Base-by-base conservation (phyloP, 225 moss, liverwort and hornwort genomes). In the Marchantia polymorpha region DNA sequence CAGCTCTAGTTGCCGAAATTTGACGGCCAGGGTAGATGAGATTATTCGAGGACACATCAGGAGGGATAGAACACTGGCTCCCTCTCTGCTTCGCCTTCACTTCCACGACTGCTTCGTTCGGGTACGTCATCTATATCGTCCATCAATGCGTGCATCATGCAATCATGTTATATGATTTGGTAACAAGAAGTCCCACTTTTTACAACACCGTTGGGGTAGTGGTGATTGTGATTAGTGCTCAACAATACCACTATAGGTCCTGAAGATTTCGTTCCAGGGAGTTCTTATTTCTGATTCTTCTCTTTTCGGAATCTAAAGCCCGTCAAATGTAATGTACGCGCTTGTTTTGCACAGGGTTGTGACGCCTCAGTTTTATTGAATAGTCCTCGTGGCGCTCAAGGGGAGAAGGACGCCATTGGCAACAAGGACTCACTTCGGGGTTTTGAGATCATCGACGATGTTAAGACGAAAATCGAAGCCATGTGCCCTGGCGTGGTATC, bases 331-430 rank as follows among this genome's bases (percentile, higher is more conserved):
- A 39, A 39, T 39, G 39, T 39, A 39, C 39, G 39, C 5, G 39
- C 39, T 39, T 39, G 39, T 39, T 39, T 39, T 2, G 2, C 39
- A 61, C 84, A 91, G 91, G 91, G 91, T 15, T 74, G 81, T 52
- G 91, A 91, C 6, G 84, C 8, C 0, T 91, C 91, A 6, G 19
- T 83, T 19, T 17, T 82, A 49, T 22, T 87, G 0, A 72, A 86
- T 63, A 48, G 30, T 22, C 69, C 78, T 2, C 0, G 76, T 16
- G 64, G 26, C 10, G 23, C 53, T 12, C 8, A 1, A 7, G 75
- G 84, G 4, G 91, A 91, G 80, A 91, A 84, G 85, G 65, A 79
- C 0, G 72, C 70, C 6, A 0, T 0, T 49, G 22, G 50, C 1
- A 91, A 88, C 56, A 50, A 26, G 0, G 64, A 64, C 16, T 61